Base-by-base conservation (phyloP, 208 protist genomes). In the Trypanosoma theileri region DNA sequence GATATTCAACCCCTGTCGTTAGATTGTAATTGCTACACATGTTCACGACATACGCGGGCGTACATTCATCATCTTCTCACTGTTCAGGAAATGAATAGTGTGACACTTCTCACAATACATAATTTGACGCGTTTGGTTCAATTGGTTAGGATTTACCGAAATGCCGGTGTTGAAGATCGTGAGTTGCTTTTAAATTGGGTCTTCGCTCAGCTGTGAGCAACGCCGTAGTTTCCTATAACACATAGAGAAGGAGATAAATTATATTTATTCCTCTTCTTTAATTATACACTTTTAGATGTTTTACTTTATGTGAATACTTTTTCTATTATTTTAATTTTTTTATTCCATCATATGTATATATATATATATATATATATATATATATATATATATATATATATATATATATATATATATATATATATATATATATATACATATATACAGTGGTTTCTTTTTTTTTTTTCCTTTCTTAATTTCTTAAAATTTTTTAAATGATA, bases 41-140 rank as follows among this genome's bases (percentile, higher is more conserved):
- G 92, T 65, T 71, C 55, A 52, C 70, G 86, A 12, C 89, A 97
- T 76, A 80, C 71, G 26, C 75, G 85, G 8, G 89, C 85, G 8
- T 97, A 97, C 69, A 58, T 97, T 31, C 89, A 95, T 55, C 92
- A 97, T 59, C 74, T 97, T 44, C 80, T 95, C 16, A 88, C 84
- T 7, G 88, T 95, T 41, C 89, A 95, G 52, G 92, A 97, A 64
- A 97, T 97, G 89, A 95, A 94, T 59, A 91, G 84, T 64, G 62
- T 75, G 16, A 93, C 91, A 55, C 65, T 97, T 26, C 79, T 97
- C 26, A 58, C 65, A 8, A 93, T 94, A 28, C 92, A 96, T 71
- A 96, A 96, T 64, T 59, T 95, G 12, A 57, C 72, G 9, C 57
- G 68, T 14, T 54, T 93, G 12, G 76, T 84, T 0, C 53, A 57